Evolutionary conservation across 805 yeast species (phyloP), one percentile per base, ranked within the genome.

Genomic region (Clavispora santaluciae): DNA sequence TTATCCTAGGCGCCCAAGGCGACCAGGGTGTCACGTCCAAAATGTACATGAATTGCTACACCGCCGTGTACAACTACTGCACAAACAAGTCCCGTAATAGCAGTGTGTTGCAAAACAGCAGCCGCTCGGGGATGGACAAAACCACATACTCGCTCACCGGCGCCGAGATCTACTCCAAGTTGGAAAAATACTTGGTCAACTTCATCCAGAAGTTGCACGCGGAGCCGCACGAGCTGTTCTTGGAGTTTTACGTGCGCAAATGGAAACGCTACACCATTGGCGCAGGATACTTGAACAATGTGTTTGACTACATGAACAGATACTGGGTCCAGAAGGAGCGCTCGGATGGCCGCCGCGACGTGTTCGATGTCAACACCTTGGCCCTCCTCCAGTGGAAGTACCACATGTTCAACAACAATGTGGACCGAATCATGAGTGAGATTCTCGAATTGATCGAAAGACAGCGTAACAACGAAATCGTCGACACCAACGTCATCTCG

Each of bases 321-420:
- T 93, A 91, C 64, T 93, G 99, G 99, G 96, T 95, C 33, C 86
- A 85, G 53, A 90, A 95, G 57, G 98, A 91, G 63, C 76, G 98
- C 56, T 84, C 88, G 33, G 97, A 91, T 59, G 97, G 97, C 13
- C 79, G 87, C 55, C 76, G 89, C 48, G 89, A 87, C 55, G 81
- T 93, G 35, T 88, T 81, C 61, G 99, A 93, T 62, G 95, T 95
- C 17, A 83, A 89, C 59, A 88, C 96, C 4, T 70, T 93, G 48
- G 85, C 96, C 38, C 68, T 91, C 39, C 73, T 89, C 50, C 82
- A 86, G 36, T 93, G 99, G 99, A 83, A 85, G 56, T 79, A 80
- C 44, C 78, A 79, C 44, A 75, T 93, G 78, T 91, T 93, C 61
- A 75, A 76, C 46, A 75, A 78, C 20, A 77, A 88, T 55, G 72